Evolutionary conservation across 2,329 filamentous ascomycete genomes (phyloP).

Genomic region (Paracamarosporium sp.): DNA sequence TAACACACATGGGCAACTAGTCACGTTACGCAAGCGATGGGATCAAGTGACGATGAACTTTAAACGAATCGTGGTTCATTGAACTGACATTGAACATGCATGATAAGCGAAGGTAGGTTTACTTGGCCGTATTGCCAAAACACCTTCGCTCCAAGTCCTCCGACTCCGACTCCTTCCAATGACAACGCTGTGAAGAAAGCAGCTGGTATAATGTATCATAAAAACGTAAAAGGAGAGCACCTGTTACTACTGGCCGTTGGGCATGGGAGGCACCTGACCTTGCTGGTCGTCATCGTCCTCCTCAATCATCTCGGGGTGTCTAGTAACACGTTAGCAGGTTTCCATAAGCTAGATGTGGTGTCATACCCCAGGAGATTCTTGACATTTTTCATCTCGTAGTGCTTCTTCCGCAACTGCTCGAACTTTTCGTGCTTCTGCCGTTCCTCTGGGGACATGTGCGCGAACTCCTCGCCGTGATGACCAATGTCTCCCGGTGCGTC

Average conservation of each 20-base stretch:
- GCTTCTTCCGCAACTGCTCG: constrained; percentile 89
- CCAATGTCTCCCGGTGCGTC: constrained; percentile 49
- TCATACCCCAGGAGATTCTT: constrained; percentile 80
- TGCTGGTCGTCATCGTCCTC: constrained; percentile 29
- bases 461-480: constrained; percentile 67
- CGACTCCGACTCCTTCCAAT: background rate
- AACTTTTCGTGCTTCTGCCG: constrained; percentile 91
- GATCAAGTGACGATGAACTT: too few relatives aligned
- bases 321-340: constrained; percentile 16
- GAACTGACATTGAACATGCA: background rate
- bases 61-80: background rate
- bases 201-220: background rate
- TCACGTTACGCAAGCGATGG: too few relatives aligned
- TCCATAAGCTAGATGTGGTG: background rate
- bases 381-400: constrained; percentile 98
- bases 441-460: constrained; percentile 68
- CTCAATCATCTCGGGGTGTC: constrained; percentile 31
- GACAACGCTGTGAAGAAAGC: background rate
- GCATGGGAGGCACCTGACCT: constrained; percentile 16
- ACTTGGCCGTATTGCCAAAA: background rate
- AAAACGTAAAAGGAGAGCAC: background rate
- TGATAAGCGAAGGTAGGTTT: background rate
- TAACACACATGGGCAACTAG: too few relatives aligned
- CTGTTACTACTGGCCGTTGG: constrained; percentile 28
- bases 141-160: background rate